Conservation (phyloP, 169 alveolate species). For the Cryptosporidium ryanae region DNA sequence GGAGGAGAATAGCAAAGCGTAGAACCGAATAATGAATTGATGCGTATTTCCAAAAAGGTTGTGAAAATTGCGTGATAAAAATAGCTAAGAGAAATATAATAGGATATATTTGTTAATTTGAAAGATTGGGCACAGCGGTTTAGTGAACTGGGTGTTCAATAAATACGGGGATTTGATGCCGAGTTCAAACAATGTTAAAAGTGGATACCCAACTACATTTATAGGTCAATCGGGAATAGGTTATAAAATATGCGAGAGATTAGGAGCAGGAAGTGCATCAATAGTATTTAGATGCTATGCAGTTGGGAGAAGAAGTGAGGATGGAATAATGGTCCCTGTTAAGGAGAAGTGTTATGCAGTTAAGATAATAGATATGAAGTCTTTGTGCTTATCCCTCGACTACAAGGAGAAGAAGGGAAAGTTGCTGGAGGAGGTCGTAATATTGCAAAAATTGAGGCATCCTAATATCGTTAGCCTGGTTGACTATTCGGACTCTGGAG, state of each 20-base stretch:
- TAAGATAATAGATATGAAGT: slow-evolving; percentile 36
- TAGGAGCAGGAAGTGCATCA: slow-evolving; percentile 76
- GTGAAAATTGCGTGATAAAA: too few species aligned
- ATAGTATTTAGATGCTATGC: slow-evolving; percentile 46
- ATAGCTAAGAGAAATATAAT: too few species aligned
- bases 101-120: too few species aligned
- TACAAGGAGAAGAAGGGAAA: slow-evolving; percentile 35
- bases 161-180: not conserved
- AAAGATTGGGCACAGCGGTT: too few species aligned
- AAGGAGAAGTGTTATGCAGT: slow-evolving; percentile 68
- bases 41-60: too few species aligned
- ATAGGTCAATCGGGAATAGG: slow-evolving; percentile 67
- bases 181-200: not conserved
- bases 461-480: slow-evolving; percentile 83
- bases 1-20: too few species aligned
- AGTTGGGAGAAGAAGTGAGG: slow-evolving; percentile 27
- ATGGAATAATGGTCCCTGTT: slow-evolving; percentile 56
- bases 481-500: slow-evolving; percentile 82
- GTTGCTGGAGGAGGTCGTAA: slow-evolving; percentile 82
- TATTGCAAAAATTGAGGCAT: slow-evolving; percentile 82
- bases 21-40: too few species aligned
- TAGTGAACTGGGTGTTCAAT: too few species aligned
- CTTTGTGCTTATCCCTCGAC: slow-evolving; percentile 31
- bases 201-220: slow-evolving; percentile 20
- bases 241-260: slow-evolving; percentile 44